Base-by-base conservation (phyloP, 208 protist species). In the Crithidia bombi region DNA sequence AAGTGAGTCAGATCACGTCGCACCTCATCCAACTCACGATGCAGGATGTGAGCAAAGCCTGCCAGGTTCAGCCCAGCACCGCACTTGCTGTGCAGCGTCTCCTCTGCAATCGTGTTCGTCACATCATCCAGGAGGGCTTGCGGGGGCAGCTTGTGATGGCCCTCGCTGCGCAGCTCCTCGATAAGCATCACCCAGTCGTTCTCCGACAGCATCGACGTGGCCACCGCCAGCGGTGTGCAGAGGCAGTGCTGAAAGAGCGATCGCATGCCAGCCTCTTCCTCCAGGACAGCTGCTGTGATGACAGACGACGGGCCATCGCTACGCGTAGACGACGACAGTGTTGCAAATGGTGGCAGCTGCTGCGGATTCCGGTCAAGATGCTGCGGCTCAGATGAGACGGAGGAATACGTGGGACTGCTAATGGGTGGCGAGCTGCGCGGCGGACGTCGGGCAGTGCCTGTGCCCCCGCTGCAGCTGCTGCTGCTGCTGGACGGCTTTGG, bases 121-220 rank as follows among this genome's bases (percentile, higher is more conserved):
- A 77, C 72, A 30, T 83, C 68, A 21, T 83, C 78, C 28, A 83
- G 56, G 38, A 83, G 70, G 5, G 78, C 72, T 33, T 69, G 63
- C 15, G 78, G 78, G 9, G 78, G 78, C 46, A 83, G n/a, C 63
- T 75, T 83, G 43, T 44, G 47, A 33, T 59, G 51, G 10, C 65
- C 66, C 10, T 65, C 49, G 14, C 51, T 49, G 9, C 71, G 65
- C 25, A 78, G 54, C 50, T 63, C 47, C 21, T 71, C 70, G 2
- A 67, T 11, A 5, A 71, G 51, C 9, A 50, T 38, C 15, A 73
- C 33, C 76, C 76, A 81, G 56, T 75, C 76, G 21, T 51, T 50
- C 32, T 61, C 59, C n/a, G 44, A 55, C 35, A 77, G 30, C 64
- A 64, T 58, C 32, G 64, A 5, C 19, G 71, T 66, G 15, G 63